phyloP scores from a whole-genome alignment of 495 filamentous ascomycete genomes.

The Sabuloglossum arenarium region DNA sequence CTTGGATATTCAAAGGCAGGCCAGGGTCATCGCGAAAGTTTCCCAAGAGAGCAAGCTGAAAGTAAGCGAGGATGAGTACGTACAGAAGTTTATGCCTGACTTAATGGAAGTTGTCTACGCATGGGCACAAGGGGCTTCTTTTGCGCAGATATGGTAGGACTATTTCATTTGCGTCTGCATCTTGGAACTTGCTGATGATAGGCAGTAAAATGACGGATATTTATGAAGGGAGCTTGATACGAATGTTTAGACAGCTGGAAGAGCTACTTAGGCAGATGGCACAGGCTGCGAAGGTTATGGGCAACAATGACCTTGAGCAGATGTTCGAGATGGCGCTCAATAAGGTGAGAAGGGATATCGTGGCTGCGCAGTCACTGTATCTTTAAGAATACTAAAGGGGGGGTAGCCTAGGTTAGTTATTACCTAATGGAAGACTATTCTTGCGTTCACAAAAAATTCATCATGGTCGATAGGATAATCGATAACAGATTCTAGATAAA shows the following conservation, averaged over 20 bases:
- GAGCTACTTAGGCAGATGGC: slow-evolving; percentile 94
- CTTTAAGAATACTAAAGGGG: too few relatives aligned
- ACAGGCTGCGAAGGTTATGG: slow-evolving; percentile 95
- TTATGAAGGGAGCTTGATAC: slow-evolving; percentile 89
- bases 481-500: too few relatives aligned
- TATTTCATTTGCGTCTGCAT: background rate
- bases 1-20: slow-evolving; percentile 65
- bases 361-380: slow-evolving; percentile 82
- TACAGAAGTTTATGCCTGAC: slow-evolving; percentile 68
- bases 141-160: slow-evolving; percentile 86
- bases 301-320: slow-evolving; percentile 71
- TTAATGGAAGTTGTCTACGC: slow-evolving; percentile 91
- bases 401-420: too few relatives aligned
- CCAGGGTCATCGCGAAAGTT: slow-evolving; percentile 72
- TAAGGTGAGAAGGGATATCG: slow-evolving; percentile 80
- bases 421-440: too few relatives aligned
- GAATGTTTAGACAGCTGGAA: slow-evolving; percentile 85
- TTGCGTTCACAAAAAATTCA: too few relatives aligned
- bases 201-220: slow-evolving; percentile 84
- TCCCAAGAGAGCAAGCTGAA: slow-evolving; percentile 81
- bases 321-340: slow-evolving; percentile 70
- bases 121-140: slow-evolving; percentile 82
- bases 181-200: background rate
- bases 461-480: too few relatives aligned
- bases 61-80: slow-evolving; percentile 82